Evolutionary conservation across 805 yeast species (phyloP), one percentile per base, ranked within the genome.

Genomic region (Lachancea kluyveri): DNA sequence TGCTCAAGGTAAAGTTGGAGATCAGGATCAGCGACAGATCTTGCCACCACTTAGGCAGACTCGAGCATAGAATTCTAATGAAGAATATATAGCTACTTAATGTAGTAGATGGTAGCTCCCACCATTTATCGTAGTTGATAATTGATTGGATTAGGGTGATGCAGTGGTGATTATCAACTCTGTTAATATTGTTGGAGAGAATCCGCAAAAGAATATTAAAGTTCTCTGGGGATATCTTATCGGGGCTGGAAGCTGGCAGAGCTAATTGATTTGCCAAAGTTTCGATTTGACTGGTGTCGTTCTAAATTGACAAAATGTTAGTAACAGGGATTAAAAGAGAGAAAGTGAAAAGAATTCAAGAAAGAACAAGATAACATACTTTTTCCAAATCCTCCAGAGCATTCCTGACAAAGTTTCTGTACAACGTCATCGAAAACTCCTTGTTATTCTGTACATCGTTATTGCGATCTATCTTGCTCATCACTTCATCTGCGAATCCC

Each of bases 1-100:
- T 30, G 5, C 57, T 31, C 24, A 59, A 40, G 13, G 52, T 59
- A 46, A 90, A 82, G 46, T 77, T 86, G 12, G 66, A 46, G 8
- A 87, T 70, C n/a, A 90, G 57, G 36, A 73, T 70, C 38, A 68
- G 64, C 13, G 83, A 77, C n/a, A 90, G 84, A 37, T 84, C 94
- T 41, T 74, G 71, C 74, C 92, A 77, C 84, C 94, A 90, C 55
- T 78, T 84, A 6, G 97, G 97, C 39, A 79, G 68, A 27, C 90
- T 81, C 3, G 94, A 80, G 22, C 88, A 83, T 32, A 90, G 67
- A 17, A 88, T 83, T 26, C 76, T 69, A 27, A 85, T 60, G 55
- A 92, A 92, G 26, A 75, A 78, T 28, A 79, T 69, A 57, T 82
- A 87, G 28, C 67, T 61, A 29, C 65, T 62, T 16, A 73, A 58